A percentile compares a stretch with the other conserved stretches of the same genome.
These are phyloP conservation scores for Pichia sp. DNA, from an alignment of 1,139 yeast genomes.

Conservation along the genomic window DNA sequence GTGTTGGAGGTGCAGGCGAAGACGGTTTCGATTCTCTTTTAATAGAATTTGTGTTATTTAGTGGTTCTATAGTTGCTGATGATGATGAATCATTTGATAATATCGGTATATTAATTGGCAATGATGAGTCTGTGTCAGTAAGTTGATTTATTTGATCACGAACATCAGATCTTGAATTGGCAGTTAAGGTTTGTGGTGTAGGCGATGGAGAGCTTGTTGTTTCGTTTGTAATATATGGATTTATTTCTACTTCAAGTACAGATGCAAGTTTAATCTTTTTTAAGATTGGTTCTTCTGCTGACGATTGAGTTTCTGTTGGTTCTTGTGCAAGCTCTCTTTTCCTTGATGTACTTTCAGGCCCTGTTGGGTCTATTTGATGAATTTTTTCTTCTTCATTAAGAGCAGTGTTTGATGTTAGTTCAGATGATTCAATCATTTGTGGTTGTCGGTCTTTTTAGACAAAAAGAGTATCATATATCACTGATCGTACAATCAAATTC, in stretches of 20 bases:
- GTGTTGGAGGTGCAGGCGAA: background rate
- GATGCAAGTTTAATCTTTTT: constrained; percentile 5
- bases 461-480: background rate
- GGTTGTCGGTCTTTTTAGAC: background rate
- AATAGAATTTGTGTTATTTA: background rate
- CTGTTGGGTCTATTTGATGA: background rate
- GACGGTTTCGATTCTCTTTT: background rate
- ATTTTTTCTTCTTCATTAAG: background rate
- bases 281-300: constrained; percentile 6
- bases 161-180: constrained; percentile 4
- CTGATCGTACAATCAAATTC: background rate
- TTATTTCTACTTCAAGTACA: background rate
- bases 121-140: background rate
- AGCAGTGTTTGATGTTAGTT: background rate
- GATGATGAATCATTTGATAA: background rate
- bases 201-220: constrained; percentile 4
- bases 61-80: background rate
- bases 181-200: constrained; percentile 1
- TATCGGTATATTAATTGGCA: constrained; percentile 6
- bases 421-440: background rate
- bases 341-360: background rate
- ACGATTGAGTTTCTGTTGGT: background rate
- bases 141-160: constrained; percentile 2
- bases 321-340: background rate
- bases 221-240: background rate